Percentiles rank a stretch among this genome's conserved stretches.
phyloP scores from a whole-genome alignment of 495 filamentous ascomycete genomes.

The Hamigera avellanea region DNA sequence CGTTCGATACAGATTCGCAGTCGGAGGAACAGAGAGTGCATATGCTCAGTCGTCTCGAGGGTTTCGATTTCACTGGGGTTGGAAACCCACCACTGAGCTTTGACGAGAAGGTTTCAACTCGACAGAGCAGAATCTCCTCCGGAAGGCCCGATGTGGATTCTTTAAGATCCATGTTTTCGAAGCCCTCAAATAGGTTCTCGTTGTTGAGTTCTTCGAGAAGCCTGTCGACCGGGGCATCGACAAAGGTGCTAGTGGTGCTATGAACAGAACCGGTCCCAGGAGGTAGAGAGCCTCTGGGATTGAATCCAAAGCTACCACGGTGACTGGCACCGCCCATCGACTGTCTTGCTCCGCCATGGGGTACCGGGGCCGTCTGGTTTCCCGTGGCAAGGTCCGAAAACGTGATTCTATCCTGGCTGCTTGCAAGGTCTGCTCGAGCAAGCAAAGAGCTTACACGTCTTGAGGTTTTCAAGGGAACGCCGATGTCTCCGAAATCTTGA shows the following conservation, averaged over 20 bases:
- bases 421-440: conserved; percentile 79
- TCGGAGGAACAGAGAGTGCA: conserved; percentile 55
- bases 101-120: conserved; percentile 57
- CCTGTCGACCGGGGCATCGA: conserved; percentile 58
- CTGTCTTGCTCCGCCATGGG: conserved; percentile 48
- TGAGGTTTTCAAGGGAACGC: conserved; percentile 60
- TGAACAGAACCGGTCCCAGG: conserved; percentile 29
- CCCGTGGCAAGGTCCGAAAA: conserved; percentile 57
- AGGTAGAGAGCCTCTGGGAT: conserved; percentile 29
- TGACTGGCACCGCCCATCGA: conserved; percentile 63
- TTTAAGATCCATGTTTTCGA: conserved; percentile 58
- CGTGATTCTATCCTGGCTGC: conserved; percentile 57
- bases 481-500: conserved; percentile 59
- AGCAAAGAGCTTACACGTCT: conserved; percentile 86
- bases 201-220: conserved; percentile 60
- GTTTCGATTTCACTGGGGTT: conserved; percentile 34
- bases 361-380: conserved; percentile 32
- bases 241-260: conserved; percentile 39
- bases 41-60: conserved; percentile 40
- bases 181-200: conserved; percentile 51
- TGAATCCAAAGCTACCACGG: conserved; percentile 47
- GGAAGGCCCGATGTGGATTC: conserved; percentile 59
- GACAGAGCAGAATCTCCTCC: conserved; percentile 62
- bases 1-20: conserved; percentile 13
- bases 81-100: conserved; percentile 47